Evolutionary conservation across 2,329 filamentous ascomycete genomes (phyloP).

Genomic region (Tolypocladium capitatum): DNA sequence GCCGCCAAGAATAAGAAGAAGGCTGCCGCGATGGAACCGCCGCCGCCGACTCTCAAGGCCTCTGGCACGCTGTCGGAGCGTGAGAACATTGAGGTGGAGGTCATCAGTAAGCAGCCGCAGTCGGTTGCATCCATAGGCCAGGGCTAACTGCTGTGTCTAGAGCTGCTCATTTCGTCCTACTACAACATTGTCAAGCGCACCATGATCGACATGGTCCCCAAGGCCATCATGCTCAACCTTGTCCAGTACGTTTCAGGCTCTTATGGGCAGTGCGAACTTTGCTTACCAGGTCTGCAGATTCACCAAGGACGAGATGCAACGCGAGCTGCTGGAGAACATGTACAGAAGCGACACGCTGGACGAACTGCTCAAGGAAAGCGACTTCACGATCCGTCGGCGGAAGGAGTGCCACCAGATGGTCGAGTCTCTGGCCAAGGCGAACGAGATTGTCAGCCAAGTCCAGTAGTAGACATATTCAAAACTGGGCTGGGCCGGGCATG

Average conservation of each 20-base stretch:
- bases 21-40: slow-evolving; percentile 98
- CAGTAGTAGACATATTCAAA: slow-evolving; percentile 30
- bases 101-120: slow-evolving; percentile 65
- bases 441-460: slow-evolving; percentile 85
- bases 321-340: slow-evolving; percentile 93
- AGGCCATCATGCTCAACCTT: slow-evolving; percentile 95
- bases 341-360: slow-evolving; percentile 85
- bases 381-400: slow-evolving; percentile 85
- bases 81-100: slow-evolving; percentile 90
- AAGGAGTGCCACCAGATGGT: slow-evolving; percentile 99
- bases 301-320: slow-evolving; percentile 97
- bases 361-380: slow-evolving; percentile 91
- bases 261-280: not conserved
- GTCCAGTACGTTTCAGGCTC: slow-evolving; percentile 58
- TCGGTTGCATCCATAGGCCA: not conserved
- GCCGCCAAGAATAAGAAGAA: slow-evolving; percentile 99
- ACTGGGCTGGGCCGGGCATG: not conserved
- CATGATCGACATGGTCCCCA: slow-evolving; percentile 99
- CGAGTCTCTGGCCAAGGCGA: slow-evolving; percentile 76
- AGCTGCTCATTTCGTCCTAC: slow-evolving; percentile 91
- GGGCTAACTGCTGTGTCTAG: slow-evolving; percentile 27
- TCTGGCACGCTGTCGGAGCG: slow-evolving; percentile 88
- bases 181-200: slow-evolving; percentile 97
- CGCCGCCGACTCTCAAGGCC: slow-evolving; percentile 84
- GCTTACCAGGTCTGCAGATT: slow-evolving; percentile 38